A percentile compares a stretch with the other conserved stretches of the same genome.
Conservation (phyloP, 179 eudicot species). For the Silene vulgaris region DNA sequence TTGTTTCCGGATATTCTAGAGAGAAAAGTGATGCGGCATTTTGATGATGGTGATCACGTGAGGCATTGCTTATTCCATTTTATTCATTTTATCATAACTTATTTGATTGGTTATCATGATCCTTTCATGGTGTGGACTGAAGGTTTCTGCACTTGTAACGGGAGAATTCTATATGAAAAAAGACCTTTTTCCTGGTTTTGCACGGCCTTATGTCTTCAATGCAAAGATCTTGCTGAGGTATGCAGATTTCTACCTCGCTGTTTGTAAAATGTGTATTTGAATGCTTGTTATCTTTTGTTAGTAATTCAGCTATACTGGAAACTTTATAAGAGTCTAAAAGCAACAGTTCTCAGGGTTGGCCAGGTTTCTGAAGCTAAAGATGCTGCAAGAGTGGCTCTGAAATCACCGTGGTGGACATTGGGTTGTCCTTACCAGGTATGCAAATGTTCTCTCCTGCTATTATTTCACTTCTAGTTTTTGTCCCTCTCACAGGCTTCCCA, state of each 20-base stretch:
- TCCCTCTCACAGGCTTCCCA: background rate
- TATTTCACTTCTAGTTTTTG: background rate
- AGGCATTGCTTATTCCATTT: constrained; percentile 24
- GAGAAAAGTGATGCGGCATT: constrained; percentile 60
- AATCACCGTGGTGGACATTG: constrained; percentile 99
- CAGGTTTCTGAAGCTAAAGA: constrained; percentile 82
- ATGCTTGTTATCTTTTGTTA: background rate
- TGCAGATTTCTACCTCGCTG: constrained; percentile 12
- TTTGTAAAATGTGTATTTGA: background rate
- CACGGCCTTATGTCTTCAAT: constrained; percentile 86
- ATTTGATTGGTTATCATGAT: constrained; percentile 4
- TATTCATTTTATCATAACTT: background rate
- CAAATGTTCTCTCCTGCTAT: background rate
- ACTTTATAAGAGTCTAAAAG: constrained; percentile 2
- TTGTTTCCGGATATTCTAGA: constrained; percentile 87
- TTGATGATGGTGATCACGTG: constrained; percentile 80
- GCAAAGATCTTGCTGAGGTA: constrained; percentile 77
- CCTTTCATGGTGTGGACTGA: constrained; percentile 9
- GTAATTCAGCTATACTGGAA: background rate
- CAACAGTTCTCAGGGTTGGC: constrained; percentile 53
- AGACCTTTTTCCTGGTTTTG: constrained; percentile 95
- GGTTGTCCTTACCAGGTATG: constrained; percentile 81
- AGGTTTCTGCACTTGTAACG: constrained; percentile 96
- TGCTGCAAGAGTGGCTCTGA: constrained; percentile 85
- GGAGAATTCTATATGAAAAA: constrained; percentile 83